phyloP scores from a whole-genome alignment of 1,139 yeast species.

The Taphrina sp. region DNA sequence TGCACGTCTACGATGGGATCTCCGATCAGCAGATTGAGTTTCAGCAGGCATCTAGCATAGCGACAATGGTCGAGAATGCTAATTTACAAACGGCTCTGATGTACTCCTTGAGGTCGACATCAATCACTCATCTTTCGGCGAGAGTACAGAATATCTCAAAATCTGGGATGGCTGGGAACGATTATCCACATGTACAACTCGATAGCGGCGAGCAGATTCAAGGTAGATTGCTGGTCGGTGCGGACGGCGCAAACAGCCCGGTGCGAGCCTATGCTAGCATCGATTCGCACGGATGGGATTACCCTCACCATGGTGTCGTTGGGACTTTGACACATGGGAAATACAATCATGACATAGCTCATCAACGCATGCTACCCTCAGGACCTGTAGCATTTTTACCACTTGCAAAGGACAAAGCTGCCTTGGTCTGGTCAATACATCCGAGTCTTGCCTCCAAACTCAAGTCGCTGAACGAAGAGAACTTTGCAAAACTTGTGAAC shows the following conservation, averaged over 20 bases:
- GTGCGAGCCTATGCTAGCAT: constrained; percentile 80
- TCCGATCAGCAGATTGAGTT: constrained; percentile 68
- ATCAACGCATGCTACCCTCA: constrained; percentile 87
- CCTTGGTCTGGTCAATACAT: constrained; percentile 89
- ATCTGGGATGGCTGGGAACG: constrained; percentile 58
- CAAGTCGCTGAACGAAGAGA: constrained; percentile 56
- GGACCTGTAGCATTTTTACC: constrained; percentile 95
- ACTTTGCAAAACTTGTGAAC: constrained; percentile 70
- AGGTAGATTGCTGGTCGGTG: constrained; percentile 75
- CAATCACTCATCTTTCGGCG: constrained; percentile 36
- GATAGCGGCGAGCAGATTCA: constrained; percentile 63
- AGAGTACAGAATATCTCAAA: constrained; percentile 57
- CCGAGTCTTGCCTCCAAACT: constrained; percentile 69
- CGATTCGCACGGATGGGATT: constrained; percentile 88
- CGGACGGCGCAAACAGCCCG: constrained; percentile 95
- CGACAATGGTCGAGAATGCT: constrained; percentile 84
- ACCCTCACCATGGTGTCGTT: constrained; percentile 83
- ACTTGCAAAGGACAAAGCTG: constrained; percentile 77
- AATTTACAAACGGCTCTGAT: constrained; percentile 76
- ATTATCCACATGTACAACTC: constrained; percentile 76
- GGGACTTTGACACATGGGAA: constrained; percentile 74
- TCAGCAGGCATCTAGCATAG: constrained; percentile 51
- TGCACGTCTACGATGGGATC: constrained; percentile 84
- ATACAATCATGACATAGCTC: constrained; percentile 54
- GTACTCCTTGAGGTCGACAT: constrained; percentile 56